These are phyloP conservation scores for Emmonsiellopsis sp. DNA, from an alignment of 2,329 filamentous ascomycete genomes.

Conservation along the genomic window DNA sequence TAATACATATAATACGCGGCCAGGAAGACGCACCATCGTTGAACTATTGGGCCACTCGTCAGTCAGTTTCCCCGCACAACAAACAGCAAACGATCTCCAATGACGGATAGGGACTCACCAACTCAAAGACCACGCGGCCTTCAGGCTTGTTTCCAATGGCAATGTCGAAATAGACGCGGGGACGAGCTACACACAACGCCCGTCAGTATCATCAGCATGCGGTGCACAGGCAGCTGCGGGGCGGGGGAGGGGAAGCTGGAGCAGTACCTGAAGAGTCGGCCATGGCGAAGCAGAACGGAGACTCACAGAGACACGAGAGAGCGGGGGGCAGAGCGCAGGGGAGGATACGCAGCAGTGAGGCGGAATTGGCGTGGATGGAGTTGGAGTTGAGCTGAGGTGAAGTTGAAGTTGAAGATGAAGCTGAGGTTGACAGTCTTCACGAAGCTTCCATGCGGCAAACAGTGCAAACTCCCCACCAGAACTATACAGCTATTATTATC, in stretches of 20 bases:
- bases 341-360: conserved; percentile 1
- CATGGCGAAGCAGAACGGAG: conserved; percentile 19
- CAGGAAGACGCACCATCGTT: conserved; percentile 35
- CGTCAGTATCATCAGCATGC: conserved; percentile 1
- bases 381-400: conserved; percentile 4
- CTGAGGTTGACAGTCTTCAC: conserved; percentile 21
- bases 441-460: conserved; percentile 32
- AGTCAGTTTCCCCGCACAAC: conserved; percentile 5
- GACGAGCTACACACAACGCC: conserved; percentile 42
- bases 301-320: conserved; percentile 2
- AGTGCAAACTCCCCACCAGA: conserved; percentile 12
- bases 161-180: conserved; percentile 90
- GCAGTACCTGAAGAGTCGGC: conserved; percentile 28
- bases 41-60: conserved; percentile 27
- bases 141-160: conserved; percentile 63
- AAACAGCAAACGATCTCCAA: neutral
- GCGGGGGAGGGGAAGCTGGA: neutral
- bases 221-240: neutral
- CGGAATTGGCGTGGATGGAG: conserved; percentile 2
- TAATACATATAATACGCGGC: neutral
- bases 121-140: conserved; percentile 79
- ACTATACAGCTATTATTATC: neutral
- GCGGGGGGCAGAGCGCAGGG: neutral
- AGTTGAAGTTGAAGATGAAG: conserved; percentile 5
- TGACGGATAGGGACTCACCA: conserved; percentile 42